These are phyloP conservation scores for Telopea speciosissima DNA, from an alignment of 177 flowering plant species.

Conservation along the genomic window DNA sequence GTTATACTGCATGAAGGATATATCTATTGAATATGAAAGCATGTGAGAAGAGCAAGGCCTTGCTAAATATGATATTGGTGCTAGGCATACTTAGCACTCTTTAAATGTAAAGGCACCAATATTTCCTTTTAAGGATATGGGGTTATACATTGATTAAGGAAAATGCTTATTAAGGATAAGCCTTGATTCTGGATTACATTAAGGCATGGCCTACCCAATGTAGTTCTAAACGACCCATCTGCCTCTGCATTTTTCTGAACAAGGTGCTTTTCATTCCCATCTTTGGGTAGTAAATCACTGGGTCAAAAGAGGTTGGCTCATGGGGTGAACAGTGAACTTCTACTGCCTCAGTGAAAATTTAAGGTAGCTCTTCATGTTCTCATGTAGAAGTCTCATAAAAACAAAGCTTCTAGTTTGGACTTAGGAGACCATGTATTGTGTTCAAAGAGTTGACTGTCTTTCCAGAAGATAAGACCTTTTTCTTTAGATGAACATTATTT, in stretches of 20 bases:
- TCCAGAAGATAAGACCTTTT: neutral
- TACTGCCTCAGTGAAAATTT: neutral
- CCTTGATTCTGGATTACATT: neutral
- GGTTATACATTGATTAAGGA: no score
- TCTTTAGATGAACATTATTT: slow-evolving; percentile 20
- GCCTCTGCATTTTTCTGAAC: neutral
- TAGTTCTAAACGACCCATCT: neutral
- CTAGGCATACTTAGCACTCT: neutral
- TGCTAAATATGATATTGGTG: neutral
- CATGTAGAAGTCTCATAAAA: no score
- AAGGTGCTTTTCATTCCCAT: neutral
- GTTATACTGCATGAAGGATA: neutral
- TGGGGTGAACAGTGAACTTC: no score
- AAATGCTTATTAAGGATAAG: no score
- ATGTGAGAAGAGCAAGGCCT: neutral
- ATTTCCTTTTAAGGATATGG: neutral
- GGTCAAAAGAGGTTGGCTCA: neutral
- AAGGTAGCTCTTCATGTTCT: neutral
- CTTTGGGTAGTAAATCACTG: neutral
- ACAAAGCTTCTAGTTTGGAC: no score
- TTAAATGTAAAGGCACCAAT: neutral
- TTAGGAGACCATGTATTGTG: no score
- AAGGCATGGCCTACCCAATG: neutral
- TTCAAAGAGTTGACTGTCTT: no score
- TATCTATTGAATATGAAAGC: neutral